These are phyloP conservation scores for Cercospora zeina DNA, from an alignment of 2,329 filamentous ascomycete genomes.

Conservation along the genomic window DNA sequence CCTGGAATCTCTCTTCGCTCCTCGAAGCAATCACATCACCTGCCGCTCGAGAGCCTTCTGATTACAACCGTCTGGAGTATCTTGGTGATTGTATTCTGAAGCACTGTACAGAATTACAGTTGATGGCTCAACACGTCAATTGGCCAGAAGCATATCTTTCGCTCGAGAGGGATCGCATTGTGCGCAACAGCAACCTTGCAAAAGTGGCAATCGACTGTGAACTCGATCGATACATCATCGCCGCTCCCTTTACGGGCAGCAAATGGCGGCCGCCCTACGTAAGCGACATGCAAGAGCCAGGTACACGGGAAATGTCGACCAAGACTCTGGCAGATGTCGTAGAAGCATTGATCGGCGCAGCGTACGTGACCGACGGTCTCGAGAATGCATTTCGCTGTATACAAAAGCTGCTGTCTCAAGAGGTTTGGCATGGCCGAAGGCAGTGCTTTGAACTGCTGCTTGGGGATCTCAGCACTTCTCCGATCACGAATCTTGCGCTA, in stretches of 20 bases:
- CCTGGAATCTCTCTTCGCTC: constrained; percentile 61
- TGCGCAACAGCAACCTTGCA: constrained; percentile 74
- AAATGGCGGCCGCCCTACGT: constrained; percentile 72
- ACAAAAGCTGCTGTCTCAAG: constrained; percentile 63
- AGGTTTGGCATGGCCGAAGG: constrained; percentile 27
- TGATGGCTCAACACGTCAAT: constrained; percentile 59
- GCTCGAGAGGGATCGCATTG: constrained; percentile 62
- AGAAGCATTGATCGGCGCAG: constrained; percentile 78
- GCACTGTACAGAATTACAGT: constrained; percentile 65
- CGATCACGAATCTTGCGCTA: constrained; percentile 47
- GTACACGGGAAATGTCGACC: constrained; percentile 59
- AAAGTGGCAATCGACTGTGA: constrained; percentile 62
- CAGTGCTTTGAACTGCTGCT: constrained; percentile 22
- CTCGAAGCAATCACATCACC: constrained; percentile 70
- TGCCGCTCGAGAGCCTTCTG: constrained; percentile 57
- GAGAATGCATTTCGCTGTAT: constrained; percentile 64
- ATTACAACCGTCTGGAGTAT: constrained; percentile 87
- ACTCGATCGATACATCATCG: constrained; percentile 72
- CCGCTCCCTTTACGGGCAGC: constrained; percentile 63
- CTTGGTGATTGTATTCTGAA: constrained; percentile 85
- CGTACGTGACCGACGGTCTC: constrained; percentile 68
- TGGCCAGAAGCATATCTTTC: constrained; percentile 79
- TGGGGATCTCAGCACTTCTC: constrained; percentile 50
- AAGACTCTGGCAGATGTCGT: constrained; percentile 87
- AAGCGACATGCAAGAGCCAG: constrained; percentile 50